A percentile compares a stretch with the other conserved stretches of the same genome.
phyloP scores from a whole-genome alignment of 2,329 filamentous ascomycete species.

The Hypoxylon sp. region DNA sequence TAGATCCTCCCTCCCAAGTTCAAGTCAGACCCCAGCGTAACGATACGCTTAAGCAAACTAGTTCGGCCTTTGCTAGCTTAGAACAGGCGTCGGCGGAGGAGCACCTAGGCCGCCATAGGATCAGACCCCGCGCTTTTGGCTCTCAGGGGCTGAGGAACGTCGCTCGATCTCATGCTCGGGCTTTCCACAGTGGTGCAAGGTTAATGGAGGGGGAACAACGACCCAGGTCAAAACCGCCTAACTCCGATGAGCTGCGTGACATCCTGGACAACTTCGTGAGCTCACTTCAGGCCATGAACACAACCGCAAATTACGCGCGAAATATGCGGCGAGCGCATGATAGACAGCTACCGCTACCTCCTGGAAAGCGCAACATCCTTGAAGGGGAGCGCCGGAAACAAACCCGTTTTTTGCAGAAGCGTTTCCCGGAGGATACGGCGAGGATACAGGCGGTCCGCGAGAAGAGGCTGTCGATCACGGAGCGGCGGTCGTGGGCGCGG shows the following conservation, averaged over 20 bases:
- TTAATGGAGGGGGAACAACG: neutral
- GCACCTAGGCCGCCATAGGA: constrained; percentile 1
- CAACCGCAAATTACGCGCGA: constrained; percentile 30
- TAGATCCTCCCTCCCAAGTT: neutral
- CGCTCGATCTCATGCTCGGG: constrained; percentile 17
- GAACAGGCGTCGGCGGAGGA: constrained; percentile 32
- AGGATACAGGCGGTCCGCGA: constrained; percentile 28
- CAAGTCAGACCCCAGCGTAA: neutral
- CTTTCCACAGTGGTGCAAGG: constrained; percentile 29
- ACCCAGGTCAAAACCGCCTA: neutral
- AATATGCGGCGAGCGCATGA: constrained; percentile 37
- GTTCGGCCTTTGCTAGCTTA: constrained; percentile 29
- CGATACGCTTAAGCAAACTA: neutral
- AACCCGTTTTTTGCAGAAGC: constrained; percentile 11
- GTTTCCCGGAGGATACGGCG: constrained; percentile 25
- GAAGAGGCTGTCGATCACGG: constrained; percentile 12
- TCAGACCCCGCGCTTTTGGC: constrained; percentile 7
- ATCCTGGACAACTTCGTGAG: constrained; percentile 44
- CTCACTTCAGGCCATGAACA: constrained; percentile 24
- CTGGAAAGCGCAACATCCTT: constrained; percentile 14
- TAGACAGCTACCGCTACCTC: neutral
- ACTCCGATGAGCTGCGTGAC: constrained; percentile 24
- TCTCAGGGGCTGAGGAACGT: neutral
- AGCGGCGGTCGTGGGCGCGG: neutral
- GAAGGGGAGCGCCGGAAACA: constrained; percentile 9